Percentiles rank a stretch among this genome's conserved stretches.
These are phyloP conservation scores for Lactifluus volemus DNA, from an alignment of 768 basidiomycete genomes.

Conservation along the genomic window DNA sequence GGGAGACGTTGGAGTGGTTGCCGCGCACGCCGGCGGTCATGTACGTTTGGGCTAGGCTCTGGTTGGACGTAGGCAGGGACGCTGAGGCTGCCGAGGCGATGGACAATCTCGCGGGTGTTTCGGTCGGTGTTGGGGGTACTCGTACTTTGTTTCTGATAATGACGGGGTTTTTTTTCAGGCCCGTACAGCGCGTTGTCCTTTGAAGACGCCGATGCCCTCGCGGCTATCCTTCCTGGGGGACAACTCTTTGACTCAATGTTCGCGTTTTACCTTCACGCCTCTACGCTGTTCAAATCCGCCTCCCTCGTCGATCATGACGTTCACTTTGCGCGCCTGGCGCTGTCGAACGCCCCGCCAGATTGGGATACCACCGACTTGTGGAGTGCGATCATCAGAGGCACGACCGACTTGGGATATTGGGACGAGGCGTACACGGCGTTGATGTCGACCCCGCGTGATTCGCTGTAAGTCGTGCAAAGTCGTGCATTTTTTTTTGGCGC, in stretches of 20 bases:
- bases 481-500: background rate
- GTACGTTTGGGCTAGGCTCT: conserved; percentile 64
- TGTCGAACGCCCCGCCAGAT: conserved; percentile 53
- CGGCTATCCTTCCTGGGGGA: conserved; percentile 49
- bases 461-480: conserved; percentile 49
- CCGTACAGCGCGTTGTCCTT: conserved; percentile 40
- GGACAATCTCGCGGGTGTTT: conserved; percentile 71
- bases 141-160: too few species aligned
- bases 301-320: conserved; percentile 53
- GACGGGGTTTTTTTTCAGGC: conserved; percentile 25
- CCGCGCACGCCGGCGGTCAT: conserved; percentile 68
- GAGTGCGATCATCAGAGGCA: conserved; percentile 68
- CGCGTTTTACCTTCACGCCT: conserved; percentile 70
- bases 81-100: conserved; percentile 68
- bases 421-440: conserved; percentile 84
- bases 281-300: conserved; percentile 60
- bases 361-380: conserved; percentile 63
- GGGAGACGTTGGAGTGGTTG: conserved; percentile 65
- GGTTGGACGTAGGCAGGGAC: conserved; percentile 53
- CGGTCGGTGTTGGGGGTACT: conserved; percentile 37
- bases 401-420: conserved; percentile 62
- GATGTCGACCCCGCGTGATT: conserved; percentile 63
- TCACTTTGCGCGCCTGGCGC: conserved; percentile 67
- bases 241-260: conserved; percentile 52
- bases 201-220: conserved; percentile 59